These are phyloP conservation scores for Phytopythium ostracodes DNA, from an alignment of 352 stramenopile genomes.

Conservation along the genomic window DNA sequence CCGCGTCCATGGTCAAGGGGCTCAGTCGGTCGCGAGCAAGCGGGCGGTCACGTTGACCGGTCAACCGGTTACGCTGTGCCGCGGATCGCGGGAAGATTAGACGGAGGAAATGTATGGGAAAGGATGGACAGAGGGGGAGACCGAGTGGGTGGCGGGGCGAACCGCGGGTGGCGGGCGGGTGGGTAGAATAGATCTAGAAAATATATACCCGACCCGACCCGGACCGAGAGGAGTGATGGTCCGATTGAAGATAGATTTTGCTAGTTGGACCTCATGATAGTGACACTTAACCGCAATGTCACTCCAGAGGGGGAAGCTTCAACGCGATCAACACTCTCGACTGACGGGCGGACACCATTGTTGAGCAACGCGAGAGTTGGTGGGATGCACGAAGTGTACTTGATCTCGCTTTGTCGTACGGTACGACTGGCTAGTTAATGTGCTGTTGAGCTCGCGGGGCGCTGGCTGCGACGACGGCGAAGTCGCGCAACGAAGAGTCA, in stretches of 20 bases:
- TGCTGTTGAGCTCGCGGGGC: background rate
- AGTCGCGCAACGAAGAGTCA: background rate
- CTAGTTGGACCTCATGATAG: background rate
- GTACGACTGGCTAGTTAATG: background rate
- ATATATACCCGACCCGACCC: background rate
- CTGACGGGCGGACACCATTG: no score
- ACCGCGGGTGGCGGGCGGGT: background rate
- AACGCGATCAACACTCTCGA: no score
- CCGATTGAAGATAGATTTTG: background rate
- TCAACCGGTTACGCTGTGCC: no score
- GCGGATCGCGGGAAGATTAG: no score
- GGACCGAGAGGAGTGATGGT: background rate
- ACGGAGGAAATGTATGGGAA: no score
- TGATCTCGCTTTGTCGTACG: no score
- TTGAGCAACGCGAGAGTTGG: no score
- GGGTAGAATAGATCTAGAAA: background rate
- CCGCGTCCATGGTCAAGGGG: conserved; percentile 11
- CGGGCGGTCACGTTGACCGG: no score
- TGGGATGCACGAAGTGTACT: no score
- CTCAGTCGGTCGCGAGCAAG: no score
- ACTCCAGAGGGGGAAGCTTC: no score
- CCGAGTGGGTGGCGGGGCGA: conserved; percentile 5
- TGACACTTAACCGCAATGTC: background rate
- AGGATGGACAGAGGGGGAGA: no score
- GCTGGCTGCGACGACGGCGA: background rate